phyloP scores from a whole-genome alignment of 2,329 filamentous ascomycete species.

The Colletotrichum neosansevieriae region DNA sequence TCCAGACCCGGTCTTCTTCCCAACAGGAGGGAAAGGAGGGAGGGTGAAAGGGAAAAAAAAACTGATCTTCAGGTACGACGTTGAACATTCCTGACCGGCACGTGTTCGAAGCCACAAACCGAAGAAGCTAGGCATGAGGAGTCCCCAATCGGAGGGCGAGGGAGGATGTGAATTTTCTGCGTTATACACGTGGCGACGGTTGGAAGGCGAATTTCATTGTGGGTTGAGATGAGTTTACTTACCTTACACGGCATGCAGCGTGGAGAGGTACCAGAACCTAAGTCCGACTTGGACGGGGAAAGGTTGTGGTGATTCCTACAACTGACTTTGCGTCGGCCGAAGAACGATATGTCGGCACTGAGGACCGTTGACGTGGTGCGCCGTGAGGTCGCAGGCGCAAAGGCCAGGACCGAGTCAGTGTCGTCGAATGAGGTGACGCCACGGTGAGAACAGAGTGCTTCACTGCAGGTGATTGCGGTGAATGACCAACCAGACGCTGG shows the following conservation, averaged over 20 bases:
- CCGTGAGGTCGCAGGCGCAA: conserved; percentile 10
- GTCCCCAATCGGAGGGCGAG: conserved; percentile 19
- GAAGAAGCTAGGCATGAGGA: not conserved
- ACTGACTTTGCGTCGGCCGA: conserved; percentile 2
- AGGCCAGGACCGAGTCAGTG: not conserved
- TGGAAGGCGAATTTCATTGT: conserved; percentile 5
- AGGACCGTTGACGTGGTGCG: not conserved
- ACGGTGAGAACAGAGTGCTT: conserved; percentile 26
- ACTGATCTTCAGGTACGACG: conserved; percentile 21
- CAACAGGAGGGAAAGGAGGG: too few species aligned
- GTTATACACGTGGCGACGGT: conserved; percentile 7
- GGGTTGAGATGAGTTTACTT: conserved; percentile 8
- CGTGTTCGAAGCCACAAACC: conserved; percentile 7
- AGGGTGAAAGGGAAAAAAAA: not conserved
- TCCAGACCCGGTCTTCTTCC: conserved; percentile 1
- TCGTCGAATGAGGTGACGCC: conserved; percentile 34
- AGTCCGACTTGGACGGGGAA: not conserved
- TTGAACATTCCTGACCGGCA: conserved; percentile 14
- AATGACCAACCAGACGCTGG: conserved; percentile 15
- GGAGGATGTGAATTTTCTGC: not conserved
- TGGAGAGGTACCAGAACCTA: not conserved
- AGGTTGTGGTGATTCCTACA: not conserved
- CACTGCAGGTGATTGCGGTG: conserved; percentile 11
- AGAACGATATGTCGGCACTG: conserved; percentile 16
- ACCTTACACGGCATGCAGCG: conserved; percentile 2